Conservation (phyloP, 257 asterid genomes). For the Gardenia jasminoides region DNA sequence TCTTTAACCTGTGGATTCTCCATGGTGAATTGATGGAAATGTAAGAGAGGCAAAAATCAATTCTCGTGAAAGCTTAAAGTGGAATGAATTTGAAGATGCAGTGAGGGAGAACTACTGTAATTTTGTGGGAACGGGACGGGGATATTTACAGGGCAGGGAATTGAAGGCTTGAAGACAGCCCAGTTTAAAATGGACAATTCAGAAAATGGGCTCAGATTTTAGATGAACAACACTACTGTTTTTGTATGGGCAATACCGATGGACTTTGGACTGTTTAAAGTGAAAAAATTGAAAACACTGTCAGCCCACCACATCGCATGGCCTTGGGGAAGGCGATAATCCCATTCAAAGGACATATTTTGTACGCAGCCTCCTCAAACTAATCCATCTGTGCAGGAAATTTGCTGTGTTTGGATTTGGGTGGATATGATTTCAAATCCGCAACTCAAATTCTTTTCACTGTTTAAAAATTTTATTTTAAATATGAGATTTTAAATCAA, state of each 20-base stretch:
- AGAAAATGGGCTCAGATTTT: background rate
- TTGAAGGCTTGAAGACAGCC: background rate
- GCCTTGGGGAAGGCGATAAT: no score
- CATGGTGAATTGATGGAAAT: slow-evolving; percentile 28
- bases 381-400: no score
- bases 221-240: background rate
- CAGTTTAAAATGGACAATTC: background rate
- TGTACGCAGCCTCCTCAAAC: no score
- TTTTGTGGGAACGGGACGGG: background rate
- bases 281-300: background rate
- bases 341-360: no score
- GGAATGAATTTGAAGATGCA: slow-evolving; percentile 5
- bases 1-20: slow-evolving; percentile 56
- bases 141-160: background rate
- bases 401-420: no score
- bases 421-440: no score
- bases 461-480: no score
- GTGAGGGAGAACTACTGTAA: background rate
- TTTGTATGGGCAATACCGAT: no score
- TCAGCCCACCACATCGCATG: background rate
- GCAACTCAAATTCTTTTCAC: no score
- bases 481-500: no score
- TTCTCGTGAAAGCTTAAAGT: background rate
- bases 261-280: no score
- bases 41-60: background rate